Conservation (phyloP, 257 asterid genomes). For the Forsythia suspensa region DNA sequence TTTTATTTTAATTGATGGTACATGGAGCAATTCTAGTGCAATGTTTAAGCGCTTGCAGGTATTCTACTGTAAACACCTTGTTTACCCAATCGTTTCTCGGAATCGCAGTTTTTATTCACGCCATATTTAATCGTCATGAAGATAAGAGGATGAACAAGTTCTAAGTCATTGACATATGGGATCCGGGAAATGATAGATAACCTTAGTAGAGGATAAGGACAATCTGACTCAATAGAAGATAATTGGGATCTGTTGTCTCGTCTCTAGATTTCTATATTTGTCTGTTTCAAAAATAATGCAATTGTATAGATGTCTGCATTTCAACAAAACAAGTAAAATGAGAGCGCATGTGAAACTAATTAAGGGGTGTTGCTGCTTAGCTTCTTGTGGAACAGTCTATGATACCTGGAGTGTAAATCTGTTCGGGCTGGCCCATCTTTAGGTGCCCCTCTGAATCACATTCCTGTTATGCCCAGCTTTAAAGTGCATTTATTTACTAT, state of each 20-base stretch:
- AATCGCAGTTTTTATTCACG: neutral
- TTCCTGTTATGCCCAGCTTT: neutral
- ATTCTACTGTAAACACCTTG: neutral
- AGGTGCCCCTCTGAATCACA: neutral
- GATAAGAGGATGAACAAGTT: neutral
- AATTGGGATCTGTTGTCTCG: neutral
- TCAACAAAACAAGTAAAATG: neutral
- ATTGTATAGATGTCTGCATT: neutral
- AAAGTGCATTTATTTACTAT: neutral
- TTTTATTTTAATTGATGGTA: slow-evolving; percentile 88
- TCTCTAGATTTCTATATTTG: neutral
- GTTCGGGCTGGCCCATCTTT: neutral
- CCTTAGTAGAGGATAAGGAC: neutral
- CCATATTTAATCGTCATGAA: neutral
- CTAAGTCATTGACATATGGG: slow-evolving; percentile 10
- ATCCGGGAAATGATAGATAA: neutral
- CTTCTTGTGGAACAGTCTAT: neutral
- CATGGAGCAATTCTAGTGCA: slow-evolving; percentile 96
- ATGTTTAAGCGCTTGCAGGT: slow-evolving; percentile 97
- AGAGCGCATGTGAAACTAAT: neutral
- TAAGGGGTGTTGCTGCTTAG: neutral
- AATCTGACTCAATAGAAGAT: neutral
- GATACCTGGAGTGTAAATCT: neutral
- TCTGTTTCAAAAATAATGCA: neutral
- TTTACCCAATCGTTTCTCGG: neutral